Base-by-base conservation (phyloP, 352 stramenopile species). In the Phytophthora fragariaefolia region DNA sequence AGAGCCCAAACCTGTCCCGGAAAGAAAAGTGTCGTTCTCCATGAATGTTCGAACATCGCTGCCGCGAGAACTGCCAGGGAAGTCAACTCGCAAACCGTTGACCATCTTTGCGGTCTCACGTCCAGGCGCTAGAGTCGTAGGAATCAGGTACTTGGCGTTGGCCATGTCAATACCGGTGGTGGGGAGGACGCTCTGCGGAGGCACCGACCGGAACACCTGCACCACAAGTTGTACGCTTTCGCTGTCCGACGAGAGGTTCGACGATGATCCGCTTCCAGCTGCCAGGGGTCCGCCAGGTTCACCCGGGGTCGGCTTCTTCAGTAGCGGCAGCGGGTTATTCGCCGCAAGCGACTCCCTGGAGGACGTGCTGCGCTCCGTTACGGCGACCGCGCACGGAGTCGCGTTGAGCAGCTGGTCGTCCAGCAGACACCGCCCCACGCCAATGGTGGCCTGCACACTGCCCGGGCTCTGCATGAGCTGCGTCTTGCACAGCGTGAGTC, bases 101-200 rank as follows among this genome's bases (percentile, higher is more conserved):
- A 61, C 32, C 13, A 78, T 52, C 4, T 68, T 73, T 8, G 55
- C 28, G 9, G 68, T 75, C 23, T 81, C 69, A 7, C 79, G 74
- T n/a, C 63, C 72, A 34, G 70, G 56, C 32, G 72, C 64, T 15
- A 92, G 54, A 0, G 71, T 85, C 32, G 86, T 92, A 2, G 86
- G 83, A 20, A 94, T 78, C 18, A 94, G 63, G 61, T 87, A 94
- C 58, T 94, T 94, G 50, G 83, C 51, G 54, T 85, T 83, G 15
- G 86, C 86, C 77, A 92, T 92, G 53, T 92, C 83, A 9, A 91
- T 71, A 1, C 83, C 80, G 1, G 79, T 86, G 1, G 83, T 90
- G 1, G 74, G 75, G 10, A 92, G 74, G 1, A 92, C 64, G 13
- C 61, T 58, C 65, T 92, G 82, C 1, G 75, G 78, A 1, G 71